phyloP scores from a whole-genome alignment of 345 rosid genomes.

The Corchorus olitorius region DNA sequence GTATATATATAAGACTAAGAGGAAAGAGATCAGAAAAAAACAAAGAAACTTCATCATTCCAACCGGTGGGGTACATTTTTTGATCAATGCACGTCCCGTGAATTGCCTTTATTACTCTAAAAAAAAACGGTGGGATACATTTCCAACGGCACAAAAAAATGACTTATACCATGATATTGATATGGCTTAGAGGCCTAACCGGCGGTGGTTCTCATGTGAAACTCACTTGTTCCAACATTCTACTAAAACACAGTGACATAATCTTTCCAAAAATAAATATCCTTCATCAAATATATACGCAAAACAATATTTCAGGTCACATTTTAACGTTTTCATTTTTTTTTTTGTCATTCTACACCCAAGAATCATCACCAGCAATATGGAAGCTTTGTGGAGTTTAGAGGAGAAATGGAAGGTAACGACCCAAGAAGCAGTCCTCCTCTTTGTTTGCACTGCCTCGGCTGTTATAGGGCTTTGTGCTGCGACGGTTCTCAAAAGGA shows the following conservation, averaged over 20 bases:
- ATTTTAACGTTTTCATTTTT: neutral
- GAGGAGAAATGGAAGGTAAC: conserved; percentile 71
- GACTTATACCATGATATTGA: no score
- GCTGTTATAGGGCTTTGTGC: conserved; percentile 49
- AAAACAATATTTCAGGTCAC: neutral
- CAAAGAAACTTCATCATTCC: conserved; percentile 2
- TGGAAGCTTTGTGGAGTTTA: conserved; percentile 74
- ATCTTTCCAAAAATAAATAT: neutral
- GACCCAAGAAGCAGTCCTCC: conserved; percentile 47
- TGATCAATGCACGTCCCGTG: conserved; percentile 35
- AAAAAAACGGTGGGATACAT: conserved; percentile 28
- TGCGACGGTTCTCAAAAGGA: conserved; percentile 41
- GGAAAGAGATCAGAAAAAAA: no score
- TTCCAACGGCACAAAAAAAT: conserved; percentile 25
- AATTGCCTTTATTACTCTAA: conserved; percentile 11
- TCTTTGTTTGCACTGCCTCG: conserved; percentile 49
- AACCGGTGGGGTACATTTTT: no score
- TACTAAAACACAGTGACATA: neutral
- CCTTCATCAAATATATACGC: neutral
- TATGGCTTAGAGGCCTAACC: neutral
- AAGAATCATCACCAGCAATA: conserved; percentile 6
- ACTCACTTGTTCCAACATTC: conserved; percentile 25
- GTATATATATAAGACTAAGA: no score
- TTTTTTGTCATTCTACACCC: neutral
- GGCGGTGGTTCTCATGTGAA: conserved; percentile 65